Percentiles rank a stretch among this genome's conserved stretches.
Evolutionary conservation across 2,329 filamentous ascomycete genomes (phyloP).

Genomic region (Aspergillus puulaauensis): DNA sequence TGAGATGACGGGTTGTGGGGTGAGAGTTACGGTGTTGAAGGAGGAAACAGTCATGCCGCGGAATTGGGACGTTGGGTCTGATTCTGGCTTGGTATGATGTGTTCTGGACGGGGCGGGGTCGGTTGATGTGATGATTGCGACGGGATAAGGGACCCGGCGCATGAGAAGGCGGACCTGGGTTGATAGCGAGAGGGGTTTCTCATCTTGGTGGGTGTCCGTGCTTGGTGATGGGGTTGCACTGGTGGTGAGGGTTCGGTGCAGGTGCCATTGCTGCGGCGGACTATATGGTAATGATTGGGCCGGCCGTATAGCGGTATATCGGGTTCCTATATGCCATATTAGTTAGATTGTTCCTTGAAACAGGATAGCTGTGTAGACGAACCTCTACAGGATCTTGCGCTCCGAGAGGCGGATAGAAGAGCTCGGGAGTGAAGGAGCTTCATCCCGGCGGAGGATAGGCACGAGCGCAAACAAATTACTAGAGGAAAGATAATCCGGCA

Average conservation of each 20-base stretch:
- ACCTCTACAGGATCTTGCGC: slow-evolving; percentile 6
- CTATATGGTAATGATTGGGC: background rate
- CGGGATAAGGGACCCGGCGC: slow-evolving; percentile 57
- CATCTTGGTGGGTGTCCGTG: background rate
- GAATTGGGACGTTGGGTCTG: slow-evolving; percentile 21
- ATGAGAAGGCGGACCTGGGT: slow-evolving; percentile 48
- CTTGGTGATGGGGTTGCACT: slow-evolving; percentile 7
- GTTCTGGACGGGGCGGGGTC: slow-evolving; percentile 25
- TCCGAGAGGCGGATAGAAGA: slow-evolving; percentile 21
- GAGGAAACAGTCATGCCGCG: slow-evolving; percentile 62
- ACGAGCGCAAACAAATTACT: slow-evolving; percentile 4
- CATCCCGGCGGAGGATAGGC: slow-evolving; percentile 25
- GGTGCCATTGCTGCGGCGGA: background rate
- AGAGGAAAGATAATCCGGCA: slow-evolving; percentile 4
- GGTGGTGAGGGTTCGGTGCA: slow-evolving; percentile 11
- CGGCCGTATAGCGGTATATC: background rate
- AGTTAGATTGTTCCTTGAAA: background rate
- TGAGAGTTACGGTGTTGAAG: slow-evolving; percentile 58
- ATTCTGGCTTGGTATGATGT: slow-evolving; percentile 4
- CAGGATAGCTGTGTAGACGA: background rate
- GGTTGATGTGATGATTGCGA: slow-evolving; percentile 55
- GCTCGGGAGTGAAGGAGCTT: slow-evolving; percentile 27
- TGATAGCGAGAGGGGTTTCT: slow-evolving; percentile 20
- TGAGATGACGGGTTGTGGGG: slow-evolving; percentile 56
- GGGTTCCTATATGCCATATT: background rate